A percentile compares a stretch with the other conserved stretches of the same genome.
These are phyloP conservation scores for Pythium graminicola DNA, from an alignment of 352 stramenopile species.

Conservation along the genomic window DNA sequence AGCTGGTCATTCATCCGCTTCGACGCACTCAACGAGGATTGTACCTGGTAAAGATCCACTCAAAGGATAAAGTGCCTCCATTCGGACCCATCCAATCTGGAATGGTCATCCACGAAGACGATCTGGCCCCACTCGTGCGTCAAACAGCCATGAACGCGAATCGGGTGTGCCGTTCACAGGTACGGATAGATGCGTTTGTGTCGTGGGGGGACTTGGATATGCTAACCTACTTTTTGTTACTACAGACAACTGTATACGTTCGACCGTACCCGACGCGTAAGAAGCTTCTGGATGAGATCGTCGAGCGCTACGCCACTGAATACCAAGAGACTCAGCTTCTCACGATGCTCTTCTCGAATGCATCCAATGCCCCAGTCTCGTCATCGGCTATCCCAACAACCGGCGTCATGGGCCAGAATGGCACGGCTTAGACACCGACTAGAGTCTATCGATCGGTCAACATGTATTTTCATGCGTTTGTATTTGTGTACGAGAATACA, in stretches of 20 bases:
- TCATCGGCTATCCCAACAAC: neutral
- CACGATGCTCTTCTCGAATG: slow-evolving; percentile 60
- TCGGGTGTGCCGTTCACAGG: slow-evolving; percentile 76
- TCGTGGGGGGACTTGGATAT: neutral
- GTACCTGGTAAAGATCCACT: slow-evolving; percentile 72
- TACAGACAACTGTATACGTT: slow-evolving; percentile 74
- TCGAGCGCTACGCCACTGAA: slow-evolving; percentile 77
- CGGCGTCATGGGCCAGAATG: neutral
- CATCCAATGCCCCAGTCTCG: neutral
- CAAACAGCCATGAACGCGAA: slow-evolving; percentile 88
- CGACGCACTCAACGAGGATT: slow-evolving; percentile 52
- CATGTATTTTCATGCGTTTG: slow-evolving; percentile 8
- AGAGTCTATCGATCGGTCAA: no score
- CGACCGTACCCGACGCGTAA: slow-evolving; percentile 81
- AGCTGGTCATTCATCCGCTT: slow-evolving; percentile 80
- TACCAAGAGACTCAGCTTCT: slow-evolving; percentile 84
- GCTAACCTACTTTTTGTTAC: neutral
- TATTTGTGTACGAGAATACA: neutral
- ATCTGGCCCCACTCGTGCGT: slow-evolving; percentile 67
- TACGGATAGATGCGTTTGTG: slow-evolving; percentile 15
- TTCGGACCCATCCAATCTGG: slow-evolving; percentile 79
- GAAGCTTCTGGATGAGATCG: slow-evolving; percentile 84
- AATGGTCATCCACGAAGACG: slow-evolving; percentile 70
- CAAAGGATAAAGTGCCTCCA: slow-evolving; percentile 73
- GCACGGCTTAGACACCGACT: slow-evolving; percentile 9